Percentiles rank a stretch among this genome's conserved stretches.
phyloP scores from a whole-genome alignment of 208 protist species.

The Leishmania lainsoni region DNA sequence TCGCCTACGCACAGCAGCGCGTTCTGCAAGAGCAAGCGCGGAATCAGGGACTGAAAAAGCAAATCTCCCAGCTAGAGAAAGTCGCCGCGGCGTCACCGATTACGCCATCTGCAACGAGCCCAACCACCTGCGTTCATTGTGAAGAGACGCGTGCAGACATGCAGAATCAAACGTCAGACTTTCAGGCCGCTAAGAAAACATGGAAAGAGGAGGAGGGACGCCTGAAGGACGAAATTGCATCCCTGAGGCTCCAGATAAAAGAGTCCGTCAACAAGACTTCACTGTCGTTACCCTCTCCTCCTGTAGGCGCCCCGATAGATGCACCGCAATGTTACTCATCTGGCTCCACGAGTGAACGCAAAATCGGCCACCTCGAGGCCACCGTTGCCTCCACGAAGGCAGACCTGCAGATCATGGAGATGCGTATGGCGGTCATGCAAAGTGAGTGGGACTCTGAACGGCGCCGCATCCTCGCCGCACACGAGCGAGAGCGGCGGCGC shows the following conservation, averaged over 20 bases:
- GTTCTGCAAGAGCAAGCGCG: conserved; percentile 38
- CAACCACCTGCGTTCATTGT: conserved; percentile 6
- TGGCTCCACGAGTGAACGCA: conserved; percentile 19
- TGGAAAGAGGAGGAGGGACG: conserved; percentile 34
- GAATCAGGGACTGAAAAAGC: conserved; percentile 27
- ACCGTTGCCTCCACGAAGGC: conserved; percentile 38
- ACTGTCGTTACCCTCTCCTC: background rate
- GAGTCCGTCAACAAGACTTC: background rate
- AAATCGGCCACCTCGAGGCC: conserved; percentile 43
- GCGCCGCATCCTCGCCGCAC: conserved; percentile 44
- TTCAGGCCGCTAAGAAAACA: conserved; percentile 5
- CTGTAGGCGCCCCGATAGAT: background rate
- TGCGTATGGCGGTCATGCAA: conserved; percentile 41
- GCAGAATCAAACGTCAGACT: conserved; percentile 18
- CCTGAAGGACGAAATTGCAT: conserved; percentile 19
- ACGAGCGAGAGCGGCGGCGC: conserved; percentile 46
- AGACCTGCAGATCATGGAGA: conserved; percentile 56
- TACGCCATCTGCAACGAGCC: background rate
- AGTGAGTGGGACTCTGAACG: conserved; percentile 52
- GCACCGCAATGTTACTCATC: background rate
- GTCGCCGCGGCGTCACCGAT: conserved; percentile 15
- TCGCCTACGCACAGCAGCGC: conserved; percentile 39
- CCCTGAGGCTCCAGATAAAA: conserved; percentile 15
- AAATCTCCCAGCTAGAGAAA: conserved; percentile 36
- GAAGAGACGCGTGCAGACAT: conserved; percentile 20